Conservation (phyloP, 2,329 filamentous ascomycete genomes). For the Chaetomium sp. region DNA sequence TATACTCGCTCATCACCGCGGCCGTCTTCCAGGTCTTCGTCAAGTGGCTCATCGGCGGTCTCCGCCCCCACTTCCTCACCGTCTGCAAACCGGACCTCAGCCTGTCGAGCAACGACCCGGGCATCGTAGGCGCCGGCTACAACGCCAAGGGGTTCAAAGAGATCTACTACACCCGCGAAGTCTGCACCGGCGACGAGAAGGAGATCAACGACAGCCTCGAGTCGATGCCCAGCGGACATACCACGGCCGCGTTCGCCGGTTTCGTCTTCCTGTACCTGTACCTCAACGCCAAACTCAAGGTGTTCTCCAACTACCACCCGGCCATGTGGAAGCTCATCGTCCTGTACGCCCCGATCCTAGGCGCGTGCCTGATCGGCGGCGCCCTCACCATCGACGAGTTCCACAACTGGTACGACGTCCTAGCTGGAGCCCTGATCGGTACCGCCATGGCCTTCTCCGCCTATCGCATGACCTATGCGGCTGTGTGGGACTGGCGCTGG, state of each 20-base stretch:
- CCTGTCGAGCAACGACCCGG: conserved; percentile 30
- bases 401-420: conserved; percentile 65
- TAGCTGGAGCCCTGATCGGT: conserved; percentile 57
- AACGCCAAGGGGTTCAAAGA: conserved; percentile 45
- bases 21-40: conserved; percentile 73
- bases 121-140: conserved; percentile 28
- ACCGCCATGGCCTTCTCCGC: conserved; percentile 51
- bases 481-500: conserved; percentile 60
- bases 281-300: conserved; percentile 66
- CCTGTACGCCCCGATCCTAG: conserved; percentile 53
- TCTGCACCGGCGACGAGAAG: conserved; percentile 53
- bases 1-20: conserved; percentile 63
- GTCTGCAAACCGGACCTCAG: conserved; percentile 52
- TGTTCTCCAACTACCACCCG: conserved; percentile 60
- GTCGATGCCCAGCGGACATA: conserved; percentile 63
- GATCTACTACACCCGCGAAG: conserved; percentile 57
- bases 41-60: conserved; percentile 68
- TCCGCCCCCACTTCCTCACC: conserved; percentile 64
- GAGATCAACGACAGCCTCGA: conserved; percentile 55
- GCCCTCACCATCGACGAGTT: conserved; percentile 56
- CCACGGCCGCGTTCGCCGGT: conserved; percentile 57
- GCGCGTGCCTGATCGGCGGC: conserved; percentile 51
- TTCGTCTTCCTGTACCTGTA: conserved; percentile 61
- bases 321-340: conserved; percentile 60
- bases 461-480: conserved; percentile 61